Conservation (phyloP, 2,329 filamentous ascomycete genomes). For the Bipolaris bicolor region DNA sequence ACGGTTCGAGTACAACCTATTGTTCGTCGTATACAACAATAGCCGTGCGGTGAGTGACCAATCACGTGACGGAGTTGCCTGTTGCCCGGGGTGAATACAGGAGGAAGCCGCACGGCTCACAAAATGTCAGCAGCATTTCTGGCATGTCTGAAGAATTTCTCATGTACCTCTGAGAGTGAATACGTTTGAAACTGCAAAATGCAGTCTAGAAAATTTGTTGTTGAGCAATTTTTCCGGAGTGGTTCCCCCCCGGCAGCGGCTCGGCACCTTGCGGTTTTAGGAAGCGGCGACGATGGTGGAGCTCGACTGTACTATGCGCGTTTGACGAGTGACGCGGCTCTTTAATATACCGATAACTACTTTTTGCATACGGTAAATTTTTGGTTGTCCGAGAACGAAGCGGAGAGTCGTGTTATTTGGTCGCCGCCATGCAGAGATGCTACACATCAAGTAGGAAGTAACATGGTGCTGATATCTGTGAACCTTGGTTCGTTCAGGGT, state of each 20-base stretch:
- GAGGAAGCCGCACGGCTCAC: conserved; percentile 15
- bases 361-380: neutral
- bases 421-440: neutral
- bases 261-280: conserved; percentile 26
- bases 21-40: neutral
- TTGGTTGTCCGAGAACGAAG: neutral
- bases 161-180: conserved; percentile 11
- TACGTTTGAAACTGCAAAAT: neutral
- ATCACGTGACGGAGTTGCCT: conserved; percentile 22
- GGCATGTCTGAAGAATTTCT: conserved; percentile 1
- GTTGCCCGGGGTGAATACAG: conserved; percentile 15
- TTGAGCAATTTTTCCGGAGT: conserved; percentile 20
- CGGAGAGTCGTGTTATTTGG: neutral
- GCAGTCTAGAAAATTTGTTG: neutral
- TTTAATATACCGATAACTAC: neutral
- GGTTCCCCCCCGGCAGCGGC: conserved; percentile 21
- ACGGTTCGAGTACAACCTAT: conserved; percentile 17
- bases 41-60: conserved; percentile 13
- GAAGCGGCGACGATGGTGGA: conserved; percentile 16
- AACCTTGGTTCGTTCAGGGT: neutral
- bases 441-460: neutral
- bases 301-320: neutral
- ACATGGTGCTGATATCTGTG: neutral
- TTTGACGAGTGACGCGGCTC: neutral
- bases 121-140: conserved; percentile 15